Percentiles rank a stretch among this genome's conserved stretches.
phyloP scores from a whole-genome alignment of 148 eudicot genomes.

The Hydrangea macrophylla region DNA sequence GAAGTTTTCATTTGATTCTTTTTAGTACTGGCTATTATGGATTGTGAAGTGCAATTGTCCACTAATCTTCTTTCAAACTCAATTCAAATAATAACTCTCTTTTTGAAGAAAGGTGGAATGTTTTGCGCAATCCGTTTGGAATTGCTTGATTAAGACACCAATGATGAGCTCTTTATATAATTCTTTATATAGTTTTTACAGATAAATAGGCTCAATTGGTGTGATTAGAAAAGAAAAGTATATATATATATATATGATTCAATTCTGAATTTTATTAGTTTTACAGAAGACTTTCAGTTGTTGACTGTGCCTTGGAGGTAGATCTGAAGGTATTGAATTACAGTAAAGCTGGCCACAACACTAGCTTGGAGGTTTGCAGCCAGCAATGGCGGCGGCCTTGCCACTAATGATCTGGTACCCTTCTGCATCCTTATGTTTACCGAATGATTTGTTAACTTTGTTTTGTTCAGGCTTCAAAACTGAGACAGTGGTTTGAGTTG shows the following conservation, averaged over 20 bases:
- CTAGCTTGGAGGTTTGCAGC: slow-evolving; percentile 66
- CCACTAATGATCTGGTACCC: slow-evolving; percentile 67
- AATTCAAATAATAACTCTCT: too few relatives aligned
- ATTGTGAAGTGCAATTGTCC: not conserved
- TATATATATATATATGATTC: not conserved
- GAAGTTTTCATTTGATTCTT: too few relatives aligned
- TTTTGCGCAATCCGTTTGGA: not conserved
- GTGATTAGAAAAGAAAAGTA: not conserved
- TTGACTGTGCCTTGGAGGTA: slow-evolving; percentile 27
- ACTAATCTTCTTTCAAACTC: not conserved
- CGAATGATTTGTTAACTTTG: not conserved
- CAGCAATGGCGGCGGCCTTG: slow-evolving; percentile 60
- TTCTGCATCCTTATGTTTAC: not conserved
- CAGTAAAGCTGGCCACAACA: slow-evolving; percentile 69
- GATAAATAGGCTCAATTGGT: not conserved
- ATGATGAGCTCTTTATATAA: not conserved
- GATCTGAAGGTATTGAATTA: slow-evolving; percentile 18
- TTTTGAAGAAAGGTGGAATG: not conserved
- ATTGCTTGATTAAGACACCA: not conserved
- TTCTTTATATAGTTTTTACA: not conserved
- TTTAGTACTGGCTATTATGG: not conserved
- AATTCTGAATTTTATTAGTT: not conserved
- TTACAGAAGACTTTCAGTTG: slow-evolving; percentile 25
- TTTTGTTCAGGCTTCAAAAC: too few relatives aligned
- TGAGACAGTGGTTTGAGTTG: not conserved